Percentiles rank a stretch among this genome's conserved stretches.
Evolutionary conservation across 768 basidiomycete species (phyloP).

Genomic region (Podaxis mareebaensis): DNA sequence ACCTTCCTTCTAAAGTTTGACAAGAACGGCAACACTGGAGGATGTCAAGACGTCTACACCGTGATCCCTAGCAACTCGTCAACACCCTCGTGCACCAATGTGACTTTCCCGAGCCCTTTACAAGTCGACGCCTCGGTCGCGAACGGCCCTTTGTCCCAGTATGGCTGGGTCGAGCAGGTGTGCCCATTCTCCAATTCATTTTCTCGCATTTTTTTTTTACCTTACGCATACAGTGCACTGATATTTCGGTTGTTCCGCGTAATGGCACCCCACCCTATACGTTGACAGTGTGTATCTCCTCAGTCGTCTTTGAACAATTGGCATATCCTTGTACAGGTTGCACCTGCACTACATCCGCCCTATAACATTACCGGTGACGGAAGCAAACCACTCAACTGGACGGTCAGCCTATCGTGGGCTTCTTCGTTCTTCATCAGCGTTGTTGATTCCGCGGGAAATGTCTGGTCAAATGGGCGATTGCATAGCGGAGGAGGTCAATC

Average conservation of each 20-base stretch:
- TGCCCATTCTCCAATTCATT: slow-evolving; percentile 13
- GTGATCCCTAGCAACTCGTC: slow-evolving; percentile 43
- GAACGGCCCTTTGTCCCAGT: slow-evolving; percentile 55
- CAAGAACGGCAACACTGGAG: slow-evolving; percentile 55
- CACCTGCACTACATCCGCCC: slow-evolving; percentile 61
- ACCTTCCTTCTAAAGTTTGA: slow-evolving; percentile 44
- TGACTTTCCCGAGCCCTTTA: slow-evolving; percentile 46
- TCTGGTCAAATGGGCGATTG: slow-evolving; percentile 59
- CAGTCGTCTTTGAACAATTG: neutral
- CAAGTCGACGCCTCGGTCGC: slow-evolving; percentile 44
- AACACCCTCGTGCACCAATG: slow-evolving; percentile 48
- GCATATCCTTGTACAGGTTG: slow-evolving; percentile 39
- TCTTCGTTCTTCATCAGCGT: slow-evolving; percentile 59
- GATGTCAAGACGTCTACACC: slow-evolving; percentile 60
- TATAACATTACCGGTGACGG: slow-evolving; percentile 51
- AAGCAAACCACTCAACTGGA: slow-evolving; percentile 55
- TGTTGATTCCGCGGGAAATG: slow-evolving; percentile 47
- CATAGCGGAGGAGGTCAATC: slow-evolving; percentile 48
- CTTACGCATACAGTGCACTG: slow-evolving; percentile 49
- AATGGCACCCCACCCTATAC: slow-evolving; percentile 64
- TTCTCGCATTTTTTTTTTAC: neutral
- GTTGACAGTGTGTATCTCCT: slow-evolving; percentile 43
- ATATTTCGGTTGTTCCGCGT: slow-evolving; percentile 50
- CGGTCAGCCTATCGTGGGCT: slow-evolving; percentile 51
- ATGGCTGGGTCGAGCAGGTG: slow-evolving; percentile 61